phyloP scores from a whole-genome alignment of 2,329 filamentous ascomycete species.

The Verticillium nubilum region DNA sequence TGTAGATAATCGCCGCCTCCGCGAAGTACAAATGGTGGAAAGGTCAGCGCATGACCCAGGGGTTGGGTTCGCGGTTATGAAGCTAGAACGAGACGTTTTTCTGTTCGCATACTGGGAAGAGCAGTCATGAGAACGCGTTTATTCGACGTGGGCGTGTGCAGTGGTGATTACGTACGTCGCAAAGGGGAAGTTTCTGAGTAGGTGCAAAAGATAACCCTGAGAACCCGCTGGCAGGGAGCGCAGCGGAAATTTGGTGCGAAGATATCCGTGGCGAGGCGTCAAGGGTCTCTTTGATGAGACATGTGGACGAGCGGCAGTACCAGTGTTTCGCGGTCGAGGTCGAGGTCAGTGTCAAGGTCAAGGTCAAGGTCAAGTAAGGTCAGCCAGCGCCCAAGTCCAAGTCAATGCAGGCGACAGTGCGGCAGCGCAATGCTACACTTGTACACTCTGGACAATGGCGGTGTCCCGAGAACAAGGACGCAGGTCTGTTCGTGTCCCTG shows the following conservation, averaged over 20 bases:
- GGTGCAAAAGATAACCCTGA: background rate
- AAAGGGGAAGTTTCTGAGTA: background rate
- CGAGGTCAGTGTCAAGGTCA: background rate
- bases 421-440: background rate
- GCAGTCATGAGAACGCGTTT: conserved; percentile 1
- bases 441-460: background rate
- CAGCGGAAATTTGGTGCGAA: background rate
- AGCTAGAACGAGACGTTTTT: conserved; percentile 3
- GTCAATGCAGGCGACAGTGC: background rate
- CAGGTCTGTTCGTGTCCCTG: background rate
- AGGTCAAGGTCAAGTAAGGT: background rate
- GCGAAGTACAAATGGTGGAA: background rate
- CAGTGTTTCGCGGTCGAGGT: background rate
- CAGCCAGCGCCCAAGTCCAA: background rate
- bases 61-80: conserved; percentile 5
- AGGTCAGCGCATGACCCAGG: conserved; percentile 6
- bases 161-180: background rate
- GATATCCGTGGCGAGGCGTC: background rate
- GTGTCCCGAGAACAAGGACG: background rate
- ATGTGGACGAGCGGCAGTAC: background rate
- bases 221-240: background rate
- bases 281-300: conserved; percentile 1
- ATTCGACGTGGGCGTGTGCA: background rate
- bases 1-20: background rate
- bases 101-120: conserved; percentile 11